phyloP scores from a whole-genome alignment of 768 basidiomycete genomes.

The Podaxis pistillaris region DNA sequence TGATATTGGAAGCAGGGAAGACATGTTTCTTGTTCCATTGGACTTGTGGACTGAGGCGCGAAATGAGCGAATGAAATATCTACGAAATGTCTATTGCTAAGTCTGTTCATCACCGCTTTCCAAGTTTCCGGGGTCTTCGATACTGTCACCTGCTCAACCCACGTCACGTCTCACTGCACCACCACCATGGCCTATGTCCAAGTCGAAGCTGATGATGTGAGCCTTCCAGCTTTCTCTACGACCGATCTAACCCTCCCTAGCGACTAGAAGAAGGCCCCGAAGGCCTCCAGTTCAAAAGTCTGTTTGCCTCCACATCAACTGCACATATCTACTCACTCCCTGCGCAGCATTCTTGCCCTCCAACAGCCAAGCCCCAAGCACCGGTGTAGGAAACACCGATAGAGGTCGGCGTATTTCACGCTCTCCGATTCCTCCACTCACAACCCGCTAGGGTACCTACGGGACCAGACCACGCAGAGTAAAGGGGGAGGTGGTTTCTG shows the following conservation, averaged over 20 bases:
- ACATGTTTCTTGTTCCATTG: background rate
- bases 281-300: constrained; percentile 73
- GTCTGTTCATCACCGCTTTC: background rate
- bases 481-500: constrained; percentile 63
- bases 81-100: background rate
- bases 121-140: background rate
- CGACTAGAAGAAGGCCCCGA: constrained; percentile 66
- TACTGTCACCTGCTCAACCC: background rate
- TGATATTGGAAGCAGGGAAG: background rate
- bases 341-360: constrained; percentile 56
- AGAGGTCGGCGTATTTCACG: constrained; percentile 36
- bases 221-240: constrained; percentile 19
- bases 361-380: constrained; percentile 28
- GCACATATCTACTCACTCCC: background rate
- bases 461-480: constrained; percentile 45
- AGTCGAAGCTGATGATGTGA: constrained; percentile 69
- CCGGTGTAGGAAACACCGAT: constrained; percentile 50
- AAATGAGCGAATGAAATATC: background rate
- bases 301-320: background rate
- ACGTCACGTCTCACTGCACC: constrained; percentile 8
- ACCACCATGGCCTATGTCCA: constrained; percentile 66
- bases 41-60: background rate
- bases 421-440: background rate
- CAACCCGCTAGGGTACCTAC: constrained; percentile 54
- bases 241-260: background rate